These are phyloP conservation scores for Candida xiaguanensis DNA, from an alignment of 805 yeast species.

Conservation along the genomic window DNA sequence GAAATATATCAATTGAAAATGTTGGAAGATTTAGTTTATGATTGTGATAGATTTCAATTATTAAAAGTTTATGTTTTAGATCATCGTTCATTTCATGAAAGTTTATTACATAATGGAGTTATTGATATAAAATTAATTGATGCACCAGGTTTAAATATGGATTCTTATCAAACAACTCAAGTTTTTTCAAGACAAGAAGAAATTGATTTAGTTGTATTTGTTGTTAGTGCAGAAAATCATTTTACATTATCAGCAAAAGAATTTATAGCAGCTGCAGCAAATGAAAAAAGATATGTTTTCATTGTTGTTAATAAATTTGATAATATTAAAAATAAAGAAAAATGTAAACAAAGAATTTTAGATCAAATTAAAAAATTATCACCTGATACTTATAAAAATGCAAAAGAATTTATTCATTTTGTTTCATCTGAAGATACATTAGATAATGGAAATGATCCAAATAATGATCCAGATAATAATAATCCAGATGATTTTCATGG, in stretches of 20 bases:
- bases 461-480: conserved; percentile 24
- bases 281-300: conserved; percentile 86
- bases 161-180: conserved; percentile 90
- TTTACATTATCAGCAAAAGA: conserved; percentile 93
- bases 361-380: conserved; percentile 82
- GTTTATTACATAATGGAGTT: conserved; percentile 81
- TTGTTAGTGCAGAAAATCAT: conserved; percentile 94
- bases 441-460: conserved; percentile 34
- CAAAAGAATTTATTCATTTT: conserved; percentile 91
- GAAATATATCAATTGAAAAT: conserved; percentile 50
- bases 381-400: conserved; percentile 86
- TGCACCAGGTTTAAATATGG: conserved; percentile 95
- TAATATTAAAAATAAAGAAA: conserved; percentile 72
- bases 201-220: conserved; percentile 93
- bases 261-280: conserved; percentile 84
- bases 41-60: conserved; percentile 65
- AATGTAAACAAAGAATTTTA: conserved; percentile 72
- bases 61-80: conserved; percentile 83
- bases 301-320: conserved; percentile 94
- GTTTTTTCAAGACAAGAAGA: conserved; percentile 96
- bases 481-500: conserved; percentile 25
- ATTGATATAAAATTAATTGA: conserved; percentile 91
- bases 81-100: conserved; percentile 58
- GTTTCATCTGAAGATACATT: conserved; percentile 55
- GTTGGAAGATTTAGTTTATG: conserved; percentile 67